Conservation (phyloP, 73 alveolate species). For the Stentor roeselii region DNA sequence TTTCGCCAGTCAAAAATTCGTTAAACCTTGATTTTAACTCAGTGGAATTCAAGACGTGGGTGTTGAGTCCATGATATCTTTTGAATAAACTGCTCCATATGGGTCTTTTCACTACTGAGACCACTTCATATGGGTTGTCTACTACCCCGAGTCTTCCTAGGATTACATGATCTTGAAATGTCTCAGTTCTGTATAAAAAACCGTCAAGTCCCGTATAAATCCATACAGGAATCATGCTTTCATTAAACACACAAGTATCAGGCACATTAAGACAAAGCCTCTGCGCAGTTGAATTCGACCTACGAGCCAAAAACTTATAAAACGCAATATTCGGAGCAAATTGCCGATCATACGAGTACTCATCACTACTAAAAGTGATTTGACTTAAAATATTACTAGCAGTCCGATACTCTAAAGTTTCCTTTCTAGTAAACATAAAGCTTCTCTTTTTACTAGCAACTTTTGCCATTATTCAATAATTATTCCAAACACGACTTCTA, state of each 20-base stretch:
- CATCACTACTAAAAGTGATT: constrained; percentile 18
- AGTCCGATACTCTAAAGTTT: not conserved
- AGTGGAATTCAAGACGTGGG: constrained; percentile 16
- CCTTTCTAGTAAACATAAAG: not conserved
- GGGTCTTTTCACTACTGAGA: constrained; percentile 53
- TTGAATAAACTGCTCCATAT: not conserved
- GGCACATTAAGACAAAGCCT: constrained; percentile 89
- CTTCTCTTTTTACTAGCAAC: not conserved
- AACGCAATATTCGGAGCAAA: constrained; percentile 30
- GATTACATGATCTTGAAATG: constrained; percentile 61
- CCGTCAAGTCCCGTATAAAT: constrained; percentile 92
- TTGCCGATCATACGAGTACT: not conserved
- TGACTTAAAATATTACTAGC: not conserved
- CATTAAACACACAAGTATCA: constrained; percentile 94
- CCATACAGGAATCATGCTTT: constrained; percentile 85
- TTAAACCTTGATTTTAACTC: constrained; percentile 16
- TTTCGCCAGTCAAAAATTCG: constrained; percentile 29
- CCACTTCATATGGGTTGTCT: constrained; percentile 61
- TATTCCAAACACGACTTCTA: not conserved
- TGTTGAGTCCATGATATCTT: constrained; percentile 16
- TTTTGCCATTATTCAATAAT: constrained; percentile 1
- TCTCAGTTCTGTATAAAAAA: constrained; percentile 86
- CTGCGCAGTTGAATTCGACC: constrained; percentile 56
- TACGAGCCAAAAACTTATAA: constrained; percentile 76
- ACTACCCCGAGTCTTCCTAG: constrained; percentile 61